phyloP scores from a whole-genome alignment of 805 yeast genomes.

The Wickerhamiella australiensis region DNA sequence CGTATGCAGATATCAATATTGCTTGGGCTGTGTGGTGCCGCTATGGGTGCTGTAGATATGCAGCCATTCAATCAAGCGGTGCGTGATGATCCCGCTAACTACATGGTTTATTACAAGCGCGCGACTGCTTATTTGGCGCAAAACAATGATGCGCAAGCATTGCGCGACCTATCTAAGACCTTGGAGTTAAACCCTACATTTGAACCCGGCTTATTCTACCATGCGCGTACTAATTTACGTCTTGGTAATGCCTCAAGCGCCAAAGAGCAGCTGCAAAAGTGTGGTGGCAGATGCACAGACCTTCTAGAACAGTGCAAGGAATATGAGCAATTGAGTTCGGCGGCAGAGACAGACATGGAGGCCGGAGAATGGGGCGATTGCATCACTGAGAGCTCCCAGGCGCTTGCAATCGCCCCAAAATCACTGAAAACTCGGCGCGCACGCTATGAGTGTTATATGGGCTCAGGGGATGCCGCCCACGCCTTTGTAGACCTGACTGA shows the following conservation, averaged over 20 bases:
- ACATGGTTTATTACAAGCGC: constrained; percentile 28
- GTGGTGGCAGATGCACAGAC: constrained; percentile 18
- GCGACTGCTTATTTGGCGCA: constrained; percentile 29
- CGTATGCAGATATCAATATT: constrained; percentile 5
- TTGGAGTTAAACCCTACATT: constrained; percentile 28
- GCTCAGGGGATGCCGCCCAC: constrained; percentile 24
- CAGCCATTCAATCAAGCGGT: constrained; percentile 23
- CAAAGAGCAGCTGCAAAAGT: constrained; percentile 15
- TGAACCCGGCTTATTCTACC: constrained; percentile 28
- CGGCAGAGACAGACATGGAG: constrained; percentile 15
- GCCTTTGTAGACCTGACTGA: constrained; percentile 29
- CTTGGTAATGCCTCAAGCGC: constrained; percentile 25
- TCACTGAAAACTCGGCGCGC: constrained; percentile 20
- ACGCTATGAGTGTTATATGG: constrained; percentile 28
- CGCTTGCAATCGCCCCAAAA: constrained; percentile 25
- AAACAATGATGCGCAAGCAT: constrained; percentile 28
- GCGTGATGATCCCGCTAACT: constrained; percentile 22
- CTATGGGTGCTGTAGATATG: constrained; percentile 13
- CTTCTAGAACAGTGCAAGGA: constrained; percentile 15
- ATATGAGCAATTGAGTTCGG: constrained; percentile 9
- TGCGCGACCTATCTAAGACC: constrained; percentile 28
- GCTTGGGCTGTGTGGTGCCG: neutral
- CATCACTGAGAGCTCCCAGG: constrained; percentile 21
- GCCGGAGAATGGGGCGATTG: constrained; percentile 21
- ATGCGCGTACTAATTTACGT: constrained; percentile 26